Conservation (phyloP, 768 basidiomycete genomes). For the Omphalotus guepiniiformis region DNA sequence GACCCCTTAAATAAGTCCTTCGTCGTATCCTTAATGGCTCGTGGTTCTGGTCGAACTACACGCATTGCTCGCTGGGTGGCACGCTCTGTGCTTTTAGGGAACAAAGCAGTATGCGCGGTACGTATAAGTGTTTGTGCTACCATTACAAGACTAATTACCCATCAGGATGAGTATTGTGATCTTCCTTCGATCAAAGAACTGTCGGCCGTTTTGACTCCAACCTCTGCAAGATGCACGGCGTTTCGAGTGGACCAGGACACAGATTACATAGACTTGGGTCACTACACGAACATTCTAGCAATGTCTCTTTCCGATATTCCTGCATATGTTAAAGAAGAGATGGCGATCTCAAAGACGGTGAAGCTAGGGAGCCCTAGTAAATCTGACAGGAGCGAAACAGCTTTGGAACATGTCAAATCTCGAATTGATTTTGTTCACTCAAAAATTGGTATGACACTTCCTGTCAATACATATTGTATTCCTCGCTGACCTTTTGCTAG, state of each 20-base stretch:
- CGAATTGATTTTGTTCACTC: slow-evolving; percentile 52
- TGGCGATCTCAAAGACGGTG: slow-evolving; percentile 11
- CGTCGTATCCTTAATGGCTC: slow-evolving; percentile 46
- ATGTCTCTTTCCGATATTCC: slow-evolving; percentile 55
- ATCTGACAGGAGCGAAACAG: slow-evolving; percentile 16
- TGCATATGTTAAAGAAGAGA: slow-evolving; percentile 51
- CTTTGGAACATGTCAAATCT: slow-evolving; percentile 44
- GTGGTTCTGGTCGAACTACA: slow-evolving; percentile 43
- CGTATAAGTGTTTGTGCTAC: slow-evolving; percentile 18
- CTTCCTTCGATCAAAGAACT: slow-evolving; percentile 51
- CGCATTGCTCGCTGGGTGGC: slow-evolving; percentile 60
- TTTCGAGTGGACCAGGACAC: slow-evolving; percentile 54
- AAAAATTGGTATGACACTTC: slow-evolving; percentile 50
- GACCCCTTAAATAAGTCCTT: slow-evolving; percentile 46
- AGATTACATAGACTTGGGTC: slow-evolving; percentile 58
- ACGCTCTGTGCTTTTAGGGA: slow-evolving; percentile 38
- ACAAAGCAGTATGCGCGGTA: slow-evolving; percentile 20
- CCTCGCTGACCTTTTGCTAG: slow-evolving; percentile 5
- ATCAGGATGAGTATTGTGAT: slow-evolving; percentile 36
- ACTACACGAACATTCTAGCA: slow-evolving; percentile 53
- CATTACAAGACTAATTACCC: slow-evolving; percentile 9
- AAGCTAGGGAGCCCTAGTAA: slow-evolving; percentile 20
- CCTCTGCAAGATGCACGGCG: slow-evolving; percentile 29
- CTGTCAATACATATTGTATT: not conserved
- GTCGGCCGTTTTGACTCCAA: slow-evolving; percentile 43